Evolutionary conservation across 164 flowering plant genomes (phyloP).

Genomic region (Cinnamomum micranthum): DNA sequence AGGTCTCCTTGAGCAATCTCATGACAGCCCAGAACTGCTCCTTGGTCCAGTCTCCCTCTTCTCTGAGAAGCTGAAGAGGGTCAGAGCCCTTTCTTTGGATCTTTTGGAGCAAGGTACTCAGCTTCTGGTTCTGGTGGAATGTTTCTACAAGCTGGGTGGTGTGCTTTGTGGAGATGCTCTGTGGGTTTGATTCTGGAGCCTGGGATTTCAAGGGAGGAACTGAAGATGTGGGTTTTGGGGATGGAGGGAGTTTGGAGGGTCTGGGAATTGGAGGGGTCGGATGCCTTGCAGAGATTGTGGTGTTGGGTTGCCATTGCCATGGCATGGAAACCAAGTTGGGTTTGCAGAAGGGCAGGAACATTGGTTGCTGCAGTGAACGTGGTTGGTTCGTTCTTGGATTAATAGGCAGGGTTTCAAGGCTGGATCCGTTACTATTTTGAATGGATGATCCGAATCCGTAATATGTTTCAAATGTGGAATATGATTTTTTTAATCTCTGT

Average conservation of each 20-base stretch:
- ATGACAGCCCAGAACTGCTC: slow-evolving; percentile 53
- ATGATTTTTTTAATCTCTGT: too few relatives aligned
- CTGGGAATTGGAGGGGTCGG: neutral
- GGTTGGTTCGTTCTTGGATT: too few relatives aligned
- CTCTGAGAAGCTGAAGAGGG: slow-evolving; percentile 36
- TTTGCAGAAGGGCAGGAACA: neutral
- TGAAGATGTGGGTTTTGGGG: neutral
- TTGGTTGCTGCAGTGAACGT: too few relatives aligned
- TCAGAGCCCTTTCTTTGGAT: slow-evolving; percentile 22
- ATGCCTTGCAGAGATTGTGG: neutral
- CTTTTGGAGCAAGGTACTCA: slow-evolving; percentile 30
- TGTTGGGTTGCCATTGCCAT: neutral
- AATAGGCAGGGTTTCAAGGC: too few relatives aligned
- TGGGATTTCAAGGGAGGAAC: too few relatives aligned
- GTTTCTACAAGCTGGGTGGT: slow-evolving; percentile 31
- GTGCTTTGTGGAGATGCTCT: slow-evolving; percentile 8
- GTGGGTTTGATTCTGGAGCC: neutral
- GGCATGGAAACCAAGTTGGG: neutral
- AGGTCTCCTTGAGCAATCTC: slow-evolving; percentile 34
- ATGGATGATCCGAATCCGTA: too few relatives aligned
- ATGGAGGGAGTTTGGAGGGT: neutral
- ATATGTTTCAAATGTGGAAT: too few relatives aligned
- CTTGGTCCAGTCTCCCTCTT: slow-evolving; percentile 57
- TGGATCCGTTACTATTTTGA: too few relatives aligned
- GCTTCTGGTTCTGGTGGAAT: slow-evolving; percentile 30